A percentile compares a stretch with the other conserved stretches of the same genome.
Evolutionary conservation across 2,329 filamentous ascomycete species (phyloP).

Genomic region (Monilinia fructigena): DNA sequence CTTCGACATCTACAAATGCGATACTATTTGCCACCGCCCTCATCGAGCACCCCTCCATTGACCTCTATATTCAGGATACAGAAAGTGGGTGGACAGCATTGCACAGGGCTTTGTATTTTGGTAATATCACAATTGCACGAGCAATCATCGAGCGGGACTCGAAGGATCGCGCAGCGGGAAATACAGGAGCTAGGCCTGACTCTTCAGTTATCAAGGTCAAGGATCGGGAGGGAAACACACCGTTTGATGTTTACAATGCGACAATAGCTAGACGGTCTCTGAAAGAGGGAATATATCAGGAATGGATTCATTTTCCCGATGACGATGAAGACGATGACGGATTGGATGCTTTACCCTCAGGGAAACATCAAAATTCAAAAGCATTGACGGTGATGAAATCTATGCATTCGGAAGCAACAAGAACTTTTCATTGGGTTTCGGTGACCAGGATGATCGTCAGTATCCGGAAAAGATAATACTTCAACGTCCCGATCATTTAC

Average conservation of each 20-base stretch:
- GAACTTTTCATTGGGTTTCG: conserved; percentile 86
- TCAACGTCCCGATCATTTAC: conserved; percentile 72
- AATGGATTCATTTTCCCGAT: not conserved
- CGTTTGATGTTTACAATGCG: conserved; percentile 87
- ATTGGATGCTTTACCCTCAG: conserved; percentile 28
- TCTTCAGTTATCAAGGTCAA: conserved; percentile 84
- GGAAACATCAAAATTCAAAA: conserved; percentile 17
- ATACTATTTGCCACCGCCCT: conserved; percentile 74
- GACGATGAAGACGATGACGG: conserved; percentile 45
- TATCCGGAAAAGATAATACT: conserved; percentile 82
- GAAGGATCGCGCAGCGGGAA: conserved; percentile 45
- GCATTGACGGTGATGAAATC: conserved; percentile 72
- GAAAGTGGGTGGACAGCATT: conserved; percentile 97
- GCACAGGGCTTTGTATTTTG: conserved; percentile 85
- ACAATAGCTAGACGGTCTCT: conserved; percentile 80
- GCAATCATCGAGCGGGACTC: conserved; percentile 76
- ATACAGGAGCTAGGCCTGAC: conserved; percentile 60
- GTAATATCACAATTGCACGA: conserved; percentile 83
- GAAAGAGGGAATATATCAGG: conserved; percentile 38
- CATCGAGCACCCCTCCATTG: conserved; percentile 76
- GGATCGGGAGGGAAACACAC: conserved; percentile 90
- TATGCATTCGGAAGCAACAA: conserved; percentile 97
- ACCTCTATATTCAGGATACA: conserved; percentile 81
- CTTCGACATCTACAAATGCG: conserved; percentile 68
- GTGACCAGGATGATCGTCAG: conserved; percentile 93